Evolutionary conservation across 1,139 yeast species (phyloP), one percentile per base, ranked within the genome.

Genomic region (Meyerozyma carpophila): DNA sequence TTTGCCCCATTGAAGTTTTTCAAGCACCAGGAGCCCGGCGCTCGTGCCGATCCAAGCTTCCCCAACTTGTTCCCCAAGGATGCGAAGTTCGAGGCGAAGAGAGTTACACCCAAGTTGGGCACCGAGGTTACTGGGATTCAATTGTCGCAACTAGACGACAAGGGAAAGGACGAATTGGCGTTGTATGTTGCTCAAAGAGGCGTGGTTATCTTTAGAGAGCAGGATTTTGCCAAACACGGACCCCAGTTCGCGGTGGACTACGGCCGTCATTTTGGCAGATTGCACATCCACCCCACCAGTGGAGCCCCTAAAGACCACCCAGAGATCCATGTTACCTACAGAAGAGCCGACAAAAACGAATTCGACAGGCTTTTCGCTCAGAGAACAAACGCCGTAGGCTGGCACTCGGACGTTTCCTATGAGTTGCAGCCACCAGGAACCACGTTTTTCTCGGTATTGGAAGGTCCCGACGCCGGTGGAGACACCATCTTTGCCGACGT

Each of bases 201-300:
- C 37, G 83, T 82, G 42, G 82, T 81, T 28, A 77, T 82, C 10
- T 82, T 84, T 63, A 70, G 86, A 57, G 76, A 79, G 49, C 90
- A 83, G 61, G 82, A 84, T 54, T 74, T 82, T 49, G 74, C 79
- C 40, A 68, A 69, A 36, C 63, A 75, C 47, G 87, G 86, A 36
- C 80, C 84, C 7, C 68, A 67, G 37, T 76, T 67, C 50, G 72
- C 75, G 40, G 73, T 68, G 39, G 70, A 75, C n/a, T 77, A 76
- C 55, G 88, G 84, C 28, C 67, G 68, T 42, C 75, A 81, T 59
- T 84, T 74, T 62, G 91, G 91, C 11, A 79, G 80, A 9, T 69
- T 83, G 43, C 93, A 84, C 63, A 73, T 80, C 44, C 93, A 85
- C 56, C 88, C 90, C 41, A 81, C 88, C 3, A 79, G 87, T 7